These are phyloP conservation scores for Tricholoma bakamatsutake DNA, from an alignment of 768 basidiomycete species.

Conservation along the genomic window DNA sequence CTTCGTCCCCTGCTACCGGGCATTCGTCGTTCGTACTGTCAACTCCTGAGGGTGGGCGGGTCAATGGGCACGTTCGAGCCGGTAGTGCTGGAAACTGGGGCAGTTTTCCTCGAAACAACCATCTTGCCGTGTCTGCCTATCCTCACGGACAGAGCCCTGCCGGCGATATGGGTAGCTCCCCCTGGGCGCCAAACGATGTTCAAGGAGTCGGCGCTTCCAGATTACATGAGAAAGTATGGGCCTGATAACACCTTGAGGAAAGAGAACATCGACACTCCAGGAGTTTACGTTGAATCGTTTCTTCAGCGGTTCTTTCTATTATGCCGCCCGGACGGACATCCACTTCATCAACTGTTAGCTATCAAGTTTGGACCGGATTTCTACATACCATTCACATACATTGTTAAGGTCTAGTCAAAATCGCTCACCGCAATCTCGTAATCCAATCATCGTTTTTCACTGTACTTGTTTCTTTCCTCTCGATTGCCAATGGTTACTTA, in stretches of 20 bases:
- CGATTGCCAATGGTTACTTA: conserved; percentile 36
- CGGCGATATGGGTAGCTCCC: conserved; percentile 49
- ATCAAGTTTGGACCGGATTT: conserved; percentile 11
- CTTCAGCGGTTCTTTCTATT: conserved; percentile 22
- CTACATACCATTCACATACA: conserved; percentile 13
- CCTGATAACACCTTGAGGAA: conserved; percentile 24
- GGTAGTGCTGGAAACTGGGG: conserved; percentile 83
- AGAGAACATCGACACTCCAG: conserved; percentile 2
- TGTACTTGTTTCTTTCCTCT: conserved; percentile 17
- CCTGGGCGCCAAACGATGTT: conserved; percentile 55
- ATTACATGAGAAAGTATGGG: conserved; percentile 58
- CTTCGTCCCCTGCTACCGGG: conserved; percentile 47
- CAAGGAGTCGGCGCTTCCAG: conserved; percentile 40
- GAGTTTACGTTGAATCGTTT: conserved; percentile 10
- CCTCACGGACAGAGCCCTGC: conserved; percentile 53
- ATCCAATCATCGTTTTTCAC: conserved; percentile 27
- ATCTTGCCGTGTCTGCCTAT: conserved; percentile 44
- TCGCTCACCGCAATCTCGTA: conserved; percentile 17
- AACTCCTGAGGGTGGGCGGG: conserved; percentile 32
- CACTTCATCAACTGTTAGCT: conserved; percentile 9
- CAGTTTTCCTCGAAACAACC: conserved; percentile 45
- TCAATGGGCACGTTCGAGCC: conserved; percentile 65
- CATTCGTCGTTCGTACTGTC: conserved; percentile 25
- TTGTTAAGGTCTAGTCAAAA: conserved; percentile 12
- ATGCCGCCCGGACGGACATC: conserved; percentile 41